Evolutionary conservation across 2,329 filamentous ascomycete genomes (phyloP), one percentile per base, ranked within the genome.

Genomic region (Aspergillus aculeatinus): DNA sequence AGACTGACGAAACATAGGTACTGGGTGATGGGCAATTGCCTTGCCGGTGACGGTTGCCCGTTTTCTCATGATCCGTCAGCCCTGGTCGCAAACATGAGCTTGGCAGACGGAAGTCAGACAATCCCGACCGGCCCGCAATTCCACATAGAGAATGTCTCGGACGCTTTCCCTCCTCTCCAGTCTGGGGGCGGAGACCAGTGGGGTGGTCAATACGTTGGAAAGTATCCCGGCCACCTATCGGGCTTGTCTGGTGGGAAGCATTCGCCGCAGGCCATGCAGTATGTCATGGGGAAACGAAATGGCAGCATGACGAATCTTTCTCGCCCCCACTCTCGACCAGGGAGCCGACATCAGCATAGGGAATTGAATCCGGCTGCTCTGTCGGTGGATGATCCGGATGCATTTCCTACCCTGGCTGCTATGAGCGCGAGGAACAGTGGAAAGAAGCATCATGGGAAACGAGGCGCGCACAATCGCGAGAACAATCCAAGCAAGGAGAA

Each of bases 31-130:
- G 95, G 95, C 1, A 97, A 94, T 70, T 99, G 95, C 73, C 84
- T 99, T 35, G 95, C 95, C 21, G 94, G 95, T 39, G 89, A 92
- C 59, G 93, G 92, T 3, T 99, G 95, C 76, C 91, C 96, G 61
- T 99, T 99, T 79, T 98, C 94, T 14, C 95, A 99, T 76, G 95
- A 99, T 68, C 95, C 95, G 2, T 87, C 92, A 1, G 86, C 92
- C 66, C 84, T 97, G 14, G 87, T 96, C 78, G 92, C 89, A 70
- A 90, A 90, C 67, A 84, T 99, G 64, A 87, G 83, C 33, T 78
- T 97, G 14, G 89, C 91, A 63, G 90, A 78, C 50, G 71, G 69
- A 35, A 70, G 65, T 25, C 66, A 67, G 2, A 67, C 68, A 58
- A 87, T 50, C 81, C 85, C 60, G 82, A 82, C 67, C 88, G 89